Conservation (phyloP, 495 filamentous ascomycete genomes). For the Chaetomium cochliodes region DNA sequence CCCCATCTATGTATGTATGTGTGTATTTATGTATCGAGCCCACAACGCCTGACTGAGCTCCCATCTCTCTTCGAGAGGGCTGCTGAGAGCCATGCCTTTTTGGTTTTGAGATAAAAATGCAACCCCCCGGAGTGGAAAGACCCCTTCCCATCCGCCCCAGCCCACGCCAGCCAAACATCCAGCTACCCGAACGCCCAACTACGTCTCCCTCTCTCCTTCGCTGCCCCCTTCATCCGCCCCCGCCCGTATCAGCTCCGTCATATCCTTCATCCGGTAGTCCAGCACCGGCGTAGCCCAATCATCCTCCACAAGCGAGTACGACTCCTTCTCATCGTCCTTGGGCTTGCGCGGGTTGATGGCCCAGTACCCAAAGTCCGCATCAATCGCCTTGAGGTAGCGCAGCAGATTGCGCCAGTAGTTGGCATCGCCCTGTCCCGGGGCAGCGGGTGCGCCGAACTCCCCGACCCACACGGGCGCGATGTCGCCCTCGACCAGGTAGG, state of each 20-base stretch:
- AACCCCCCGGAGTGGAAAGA: not conserved
- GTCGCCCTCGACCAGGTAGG: constrained; percentile 56
- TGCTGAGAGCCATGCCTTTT: not conserved
- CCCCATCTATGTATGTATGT: not conserved
- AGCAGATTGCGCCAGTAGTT: constrained; percentile 62
- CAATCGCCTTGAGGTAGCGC: constrained; percentile 50
- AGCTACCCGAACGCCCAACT: not conserved
- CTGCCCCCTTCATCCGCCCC: constrained; percentile 2
- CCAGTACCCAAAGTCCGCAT: constrained; percentile 65
- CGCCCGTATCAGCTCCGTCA: constrained; percentile 48
- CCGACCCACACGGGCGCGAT: constrained; percentile 61
- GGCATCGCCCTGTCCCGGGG: constrained; percentile 49
- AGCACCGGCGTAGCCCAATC: constrained; percentile 57
- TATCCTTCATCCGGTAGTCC: constrained; percentile 57
- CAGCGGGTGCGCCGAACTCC: constrained; percentile 56
- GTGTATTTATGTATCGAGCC: not conserved
- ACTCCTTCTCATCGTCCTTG: constrained; percentile 51
- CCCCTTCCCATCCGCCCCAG: too few species aligned
- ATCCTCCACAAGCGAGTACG: constrained; percentile 56
- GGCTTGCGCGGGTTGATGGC: constrained; percentile 60
- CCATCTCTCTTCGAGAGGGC: not conserved
- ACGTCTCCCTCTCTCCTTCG: not conserved
- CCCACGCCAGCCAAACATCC: too few species aligned
- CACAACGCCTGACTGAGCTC: not conserved
- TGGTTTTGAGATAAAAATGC: not conserved